Percentiles rank a stretch among this genome's conserved stretches.
phyloP scores from a whole-genome alignment of 345 rosid genomes.

The Mallotus nudiflorus region DNA sequence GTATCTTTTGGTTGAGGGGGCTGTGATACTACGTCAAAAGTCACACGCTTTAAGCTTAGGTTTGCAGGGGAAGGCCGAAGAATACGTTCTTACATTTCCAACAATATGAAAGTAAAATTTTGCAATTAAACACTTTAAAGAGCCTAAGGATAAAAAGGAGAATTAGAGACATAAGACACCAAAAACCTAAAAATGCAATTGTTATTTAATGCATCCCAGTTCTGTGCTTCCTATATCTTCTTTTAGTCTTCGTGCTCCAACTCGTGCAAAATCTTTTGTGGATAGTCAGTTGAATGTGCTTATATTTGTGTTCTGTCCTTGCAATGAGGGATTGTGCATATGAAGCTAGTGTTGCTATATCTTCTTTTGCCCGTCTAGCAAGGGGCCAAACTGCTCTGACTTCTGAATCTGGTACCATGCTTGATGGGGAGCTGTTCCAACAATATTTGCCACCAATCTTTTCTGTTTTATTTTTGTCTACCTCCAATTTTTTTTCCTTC shows the following conservation, averaged over 20 bases:
- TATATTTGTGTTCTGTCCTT: slow-evolving; percentile 45
- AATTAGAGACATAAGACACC: not conserved
- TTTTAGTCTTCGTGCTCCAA: not conserved
- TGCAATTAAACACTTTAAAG: too few species aligned
- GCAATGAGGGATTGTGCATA: slow-evolving; percentile 84
- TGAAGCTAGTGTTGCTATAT: slow-evolving; percentile 71
- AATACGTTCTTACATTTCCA: not conserved
- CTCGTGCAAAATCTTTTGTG: not conserved
- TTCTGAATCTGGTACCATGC: slow-evolving; percentile 93
- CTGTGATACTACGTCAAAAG: not conserved
- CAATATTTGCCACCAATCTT: not conserved
- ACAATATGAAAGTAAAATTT: not conserved
- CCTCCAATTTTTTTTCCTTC: not conserved
- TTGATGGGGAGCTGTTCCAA: slow-evolving; percentile 66
- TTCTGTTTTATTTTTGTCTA: not conserved
- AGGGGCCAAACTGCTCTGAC: slow-evolving; percentile 90
- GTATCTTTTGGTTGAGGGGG: not conserved
- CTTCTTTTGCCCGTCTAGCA: slow-evolving; percentile 70
- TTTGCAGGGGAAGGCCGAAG: not conserved
- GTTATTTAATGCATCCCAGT: too few species aligned
- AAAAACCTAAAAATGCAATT: not conserved
- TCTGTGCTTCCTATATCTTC: not conserved
- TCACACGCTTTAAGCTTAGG: not conserved
- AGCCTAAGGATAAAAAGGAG: not conserved
- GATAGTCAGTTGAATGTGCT: not conserved